A percentile compares a stretch with the other conserved stretches of the same genome.
phyloP scores from a whole-genome alignment of 208 protist genomes.

The Leishmania amazonensis region DNA sequence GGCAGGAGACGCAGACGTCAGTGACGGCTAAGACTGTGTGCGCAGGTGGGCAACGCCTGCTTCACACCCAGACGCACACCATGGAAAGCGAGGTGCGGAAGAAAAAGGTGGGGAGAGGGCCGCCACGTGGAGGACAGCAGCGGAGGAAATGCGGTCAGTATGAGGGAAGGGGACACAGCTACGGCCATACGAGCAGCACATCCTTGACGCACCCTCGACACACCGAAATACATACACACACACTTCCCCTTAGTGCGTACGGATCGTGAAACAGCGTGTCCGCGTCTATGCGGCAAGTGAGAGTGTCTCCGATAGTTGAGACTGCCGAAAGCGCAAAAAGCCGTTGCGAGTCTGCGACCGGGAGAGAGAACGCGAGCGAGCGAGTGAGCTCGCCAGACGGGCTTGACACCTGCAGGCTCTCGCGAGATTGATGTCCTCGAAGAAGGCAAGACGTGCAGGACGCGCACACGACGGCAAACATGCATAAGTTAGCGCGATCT shows the following conservation, averaged over 20 bases:
- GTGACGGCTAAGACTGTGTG: background rate
- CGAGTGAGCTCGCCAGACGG: background rate
- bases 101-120: background rate
- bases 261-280: background rate
- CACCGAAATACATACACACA: background rate
- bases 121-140: background rate
- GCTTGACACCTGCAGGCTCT: background rate
- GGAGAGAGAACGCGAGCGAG: background rate
- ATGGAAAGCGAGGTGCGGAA: background rate
- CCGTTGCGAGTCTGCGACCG: background rate
- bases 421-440: background rate
- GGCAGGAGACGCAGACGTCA: background rate
- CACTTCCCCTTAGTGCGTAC: background rate
- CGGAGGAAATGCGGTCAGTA: background rate
- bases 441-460: background rate
- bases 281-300: background rate
- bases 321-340: background rate
- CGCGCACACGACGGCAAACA: no score
- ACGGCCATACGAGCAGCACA: background rate
- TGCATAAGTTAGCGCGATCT: background rate
- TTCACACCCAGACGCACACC: background rate
- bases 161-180: background rate
- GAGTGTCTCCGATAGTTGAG: background rate
- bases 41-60: background rate
- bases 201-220: background rate